phyloP scores from a whole-genome alignment of 768 basidiomycete species.

The Psilocybe tampanensis region DNA sequence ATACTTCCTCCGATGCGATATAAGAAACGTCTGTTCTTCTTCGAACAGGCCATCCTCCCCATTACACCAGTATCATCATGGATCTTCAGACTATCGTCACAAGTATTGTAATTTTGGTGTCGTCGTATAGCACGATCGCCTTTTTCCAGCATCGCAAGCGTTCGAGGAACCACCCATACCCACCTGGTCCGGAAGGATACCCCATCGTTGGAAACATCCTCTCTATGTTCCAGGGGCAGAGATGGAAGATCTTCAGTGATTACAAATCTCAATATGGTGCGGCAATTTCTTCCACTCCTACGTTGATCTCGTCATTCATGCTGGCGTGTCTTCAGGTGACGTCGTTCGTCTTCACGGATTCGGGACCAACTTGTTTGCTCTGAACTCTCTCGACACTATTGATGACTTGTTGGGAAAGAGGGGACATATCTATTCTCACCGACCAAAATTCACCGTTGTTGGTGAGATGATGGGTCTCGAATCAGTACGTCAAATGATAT shows the following conservation, averaged over 20 bases:
- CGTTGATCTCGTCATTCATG: neutral
- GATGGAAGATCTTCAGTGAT: slow-evolving; percentile 2
- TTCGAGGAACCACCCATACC: neutral
- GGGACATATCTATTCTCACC: slow-evolving; percentile 9
- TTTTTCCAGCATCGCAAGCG: slow-evolving; percentile 1
- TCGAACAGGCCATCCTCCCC: neutral
- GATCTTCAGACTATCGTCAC: neutral
- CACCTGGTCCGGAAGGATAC: slow-evolving; percentile 1
- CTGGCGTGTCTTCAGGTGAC: neutral
- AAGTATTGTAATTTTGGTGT: neutral
- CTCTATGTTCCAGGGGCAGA: neutral
- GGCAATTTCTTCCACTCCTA: neutral
- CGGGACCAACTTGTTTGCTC: slow-evolving; percentile 4
- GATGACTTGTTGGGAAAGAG: slow-evolving; percentile 11
- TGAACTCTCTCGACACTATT: slow-evolving; percentile 10
- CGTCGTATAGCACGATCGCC: neutral
- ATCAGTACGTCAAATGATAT: neutral
- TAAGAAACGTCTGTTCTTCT: neutral
- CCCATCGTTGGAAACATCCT: neutral
- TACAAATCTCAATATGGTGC: slow-evolving; percentile 1
- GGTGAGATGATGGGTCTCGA: slow-evolving; percentile 16
- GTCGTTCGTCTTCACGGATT: slow-evolving; percentile 13
- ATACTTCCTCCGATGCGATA: neutral
- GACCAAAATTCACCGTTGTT: slow-evolving; percentile 10
- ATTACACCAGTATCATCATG: neutral